Evolutionary conservation across 192 early-diverging fungal species (phyloP).

Genomic region (Backusella luteola): DNA sequence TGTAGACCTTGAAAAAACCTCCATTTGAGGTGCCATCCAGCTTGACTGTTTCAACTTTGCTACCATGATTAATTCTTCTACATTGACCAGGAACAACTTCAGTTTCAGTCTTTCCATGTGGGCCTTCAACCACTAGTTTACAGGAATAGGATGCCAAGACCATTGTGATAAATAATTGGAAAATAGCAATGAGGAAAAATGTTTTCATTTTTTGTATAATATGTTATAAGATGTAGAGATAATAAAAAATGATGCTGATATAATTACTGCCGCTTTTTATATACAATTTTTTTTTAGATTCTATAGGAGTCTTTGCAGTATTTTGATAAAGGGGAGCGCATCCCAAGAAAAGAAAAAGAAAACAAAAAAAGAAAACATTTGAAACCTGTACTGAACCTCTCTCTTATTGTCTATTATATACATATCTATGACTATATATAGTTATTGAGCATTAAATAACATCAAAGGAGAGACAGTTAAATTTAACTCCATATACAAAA

Average conservation of each 20-base stretch:
- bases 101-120: background rate
- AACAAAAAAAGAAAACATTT: conserved; percentile 8
- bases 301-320: background rate
- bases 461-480: background rate
- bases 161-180: background rate
- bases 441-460: background rate
- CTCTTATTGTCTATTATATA: background rate
- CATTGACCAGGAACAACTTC: background rate
- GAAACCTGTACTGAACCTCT: background rate
- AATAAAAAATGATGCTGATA: background rate
- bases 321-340: background rate
- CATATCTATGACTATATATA: background rate
- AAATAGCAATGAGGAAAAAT: background rate
- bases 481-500: background rate
- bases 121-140: background rate
- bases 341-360: background rate
- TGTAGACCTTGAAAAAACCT: background rate
- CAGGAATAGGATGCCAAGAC: background rate
- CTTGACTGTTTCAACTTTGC: background rate
- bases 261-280: background rate
- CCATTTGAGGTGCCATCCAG: background rate
- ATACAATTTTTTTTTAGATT: background rate
- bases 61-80: background rate
- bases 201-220: background rate
- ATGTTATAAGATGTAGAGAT: background rate